Base-by-base conservation (phyloP, 345 rosid genomes). In the Acer yangbiense region DNA sequence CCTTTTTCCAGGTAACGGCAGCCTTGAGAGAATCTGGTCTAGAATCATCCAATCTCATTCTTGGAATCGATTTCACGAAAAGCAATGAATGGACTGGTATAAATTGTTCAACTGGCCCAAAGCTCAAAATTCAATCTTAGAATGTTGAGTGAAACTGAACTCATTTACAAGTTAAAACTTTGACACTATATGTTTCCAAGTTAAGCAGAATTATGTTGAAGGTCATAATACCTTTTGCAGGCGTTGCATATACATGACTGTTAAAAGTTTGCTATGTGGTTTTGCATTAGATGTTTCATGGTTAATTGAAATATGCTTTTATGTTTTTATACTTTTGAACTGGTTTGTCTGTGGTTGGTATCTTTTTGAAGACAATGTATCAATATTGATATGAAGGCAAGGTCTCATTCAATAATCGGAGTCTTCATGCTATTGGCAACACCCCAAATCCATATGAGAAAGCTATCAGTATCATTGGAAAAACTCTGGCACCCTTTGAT, bases 31-130 rank as follows among this genome's bases (percentile, higher is more conserved):
- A 89, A 68, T 85, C 91, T 74, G 98, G 98, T 73, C 84, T 92
- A 71, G 98, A 92, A 81, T 94, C 98, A 50, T 94, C 97, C 23
- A 91, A 94, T 84, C 94, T 94, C 75, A 94, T 94, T 52, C 73
- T 94, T 39, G 97, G 97, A 69, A 78, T 94, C 32, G 98, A 94
- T 87, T 94, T 94, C 87, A 94, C 97, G 6, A 91, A 90, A 83
- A 94, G 98, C 92, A 94, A 94, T 71, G 97, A 92, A 74, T 92
- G 98, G 98, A 87, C 93, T 77, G 97, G 98, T 92, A 81, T 57
- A 63, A 25, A 13, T 12, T 44, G 46, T 44, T 75, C 39, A 58
- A 35, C 11, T 44, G 48, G 11, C 48, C 10, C 16, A 1, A 32
- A 39, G 20, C 35, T 11, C 55, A 61, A 60, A 21, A 13, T 23